Evolutionary conservation across 2,329 filamentous ascomycete genomes (phyloP), one percentile per base, ranked within the genome.

Genomic region (Trichoderma koningii): DNA sequence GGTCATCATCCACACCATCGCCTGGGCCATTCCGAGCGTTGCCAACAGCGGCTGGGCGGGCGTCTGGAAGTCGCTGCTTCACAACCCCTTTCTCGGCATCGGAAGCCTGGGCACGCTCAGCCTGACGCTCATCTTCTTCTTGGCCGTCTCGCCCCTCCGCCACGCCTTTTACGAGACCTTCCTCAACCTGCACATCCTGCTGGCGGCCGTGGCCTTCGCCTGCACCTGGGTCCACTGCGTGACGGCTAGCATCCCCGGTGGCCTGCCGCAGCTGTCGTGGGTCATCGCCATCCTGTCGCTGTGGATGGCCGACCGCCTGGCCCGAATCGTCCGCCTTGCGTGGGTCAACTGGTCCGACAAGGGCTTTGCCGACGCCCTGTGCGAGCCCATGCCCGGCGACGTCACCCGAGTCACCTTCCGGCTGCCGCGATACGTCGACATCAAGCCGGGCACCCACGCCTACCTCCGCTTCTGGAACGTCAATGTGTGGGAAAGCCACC

Each of bases 141-240:
- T 89, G 30, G 89, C 92, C 10, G 80, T 90, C 62, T 94, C 92
- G 2, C 89, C 93, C 0, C 74, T 99, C 59, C 89, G 95, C 67
- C 94, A 97, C 76, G 93, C 93, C 45, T 97, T 97, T 75, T 99
- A 99, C 80, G 95, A 99, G 79, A 96, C 92, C 1, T 99, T 99
- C 79, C 84, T 98, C 71, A 92, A 91, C 74, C 78, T 89, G 34
- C 95, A 98, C 78, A 93, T 96, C 70, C 76, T 91, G 44, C 79
- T 96, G 57, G 92, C 89, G 45, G 76, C 89, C 42, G 73, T 91
- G 62, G 80, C 82, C 55, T 85, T 97, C 57, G 81, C 85, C 64
- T 89, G 88, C 71, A 87, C 93, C 9, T 95, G 89, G 84, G 80
- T 93, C 44, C 95, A 98, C 79, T 87, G 92, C 71, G 82, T 86